Conservation (phyloP, 2,329 filamentous ascomycete genomes). For the Rutstroemia sydowiana region DNA sequence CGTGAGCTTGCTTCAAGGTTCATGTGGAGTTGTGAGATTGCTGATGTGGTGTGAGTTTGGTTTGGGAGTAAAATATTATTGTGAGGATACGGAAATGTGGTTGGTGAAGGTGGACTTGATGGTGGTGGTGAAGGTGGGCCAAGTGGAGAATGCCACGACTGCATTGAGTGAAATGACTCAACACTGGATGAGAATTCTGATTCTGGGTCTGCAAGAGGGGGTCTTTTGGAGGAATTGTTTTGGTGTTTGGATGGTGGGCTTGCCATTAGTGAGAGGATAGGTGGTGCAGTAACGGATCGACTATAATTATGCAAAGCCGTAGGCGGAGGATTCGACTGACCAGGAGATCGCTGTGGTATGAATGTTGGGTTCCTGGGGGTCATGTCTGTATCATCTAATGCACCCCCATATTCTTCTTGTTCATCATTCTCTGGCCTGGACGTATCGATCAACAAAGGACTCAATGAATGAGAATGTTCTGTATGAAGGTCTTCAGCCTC, state of each 20-base stretch:
- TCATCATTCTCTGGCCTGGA: constrained; percentile 14
- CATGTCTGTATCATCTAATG: constrained; percentile 23
- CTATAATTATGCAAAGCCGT: constrained; percentile 28
- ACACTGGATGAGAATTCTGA: constrained; percentile 39
- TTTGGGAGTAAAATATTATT: constrained; percentile 34
- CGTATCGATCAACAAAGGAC: background rate
- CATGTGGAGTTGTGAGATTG: constrained; percentile 31
- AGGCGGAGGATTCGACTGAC: constrained; percentile 26
- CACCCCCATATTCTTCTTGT: constrained; percentile 22
- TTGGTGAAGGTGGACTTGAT: constrained; percentile 34
- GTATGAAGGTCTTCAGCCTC: background rate
- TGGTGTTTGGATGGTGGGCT: constrained; percentile 35
- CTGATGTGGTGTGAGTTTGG: constrained; percentile 27
- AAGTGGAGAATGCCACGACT: constrained; percentile 44
- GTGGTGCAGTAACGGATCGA: constrained; percentile 34
- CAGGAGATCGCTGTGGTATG: background rate
- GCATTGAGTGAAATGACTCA: constrained; percentile 48
- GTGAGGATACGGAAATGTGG: constrained; percentile 34
- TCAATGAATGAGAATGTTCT: background rate
- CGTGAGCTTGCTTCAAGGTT: constrained; percentile 15
- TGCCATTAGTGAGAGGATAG: constrained; percentile 37
- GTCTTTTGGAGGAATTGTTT: constrained; percentile 17
- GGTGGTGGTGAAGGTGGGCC: constrained; percentile 39
- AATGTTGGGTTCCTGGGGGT: constrained; percentile 21
- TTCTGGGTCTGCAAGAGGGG: constrained; percentile 21